Evolutionary conservation across 176 grass and related monocot species (phyloP).

Genomic region (Thinopyrum elongatum): DNA sequence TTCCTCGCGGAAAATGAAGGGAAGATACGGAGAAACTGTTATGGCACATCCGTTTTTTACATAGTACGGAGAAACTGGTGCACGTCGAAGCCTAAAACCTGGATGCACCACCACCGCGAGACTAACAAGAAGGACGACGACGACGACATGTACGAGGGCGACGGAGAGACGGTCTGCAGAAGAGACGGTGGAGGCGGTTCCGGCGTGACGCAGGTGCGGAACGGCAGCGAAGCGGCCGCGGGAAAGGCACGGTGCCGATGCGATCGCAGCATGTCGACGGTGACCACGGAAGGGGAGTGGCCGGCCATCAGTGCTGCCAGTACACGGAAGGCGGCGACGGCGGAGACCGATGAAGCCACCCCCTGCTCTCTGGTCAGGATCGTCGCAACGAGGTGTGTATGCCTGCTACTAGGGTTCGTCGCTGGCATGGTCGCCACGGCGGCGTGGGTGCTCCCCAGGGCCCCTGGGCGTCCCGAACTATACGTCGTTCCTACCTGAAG

Average conservation of each 20-base stretch:
- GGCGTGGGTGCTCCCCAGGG: neutral
- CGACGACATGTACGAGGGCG: neutral
- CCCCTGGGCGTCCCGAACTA: neutral
- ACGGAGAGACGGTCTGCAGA: neutral
- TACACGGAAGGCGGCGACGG: neutral
- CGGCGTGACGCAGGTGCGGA: conserved; percentile 16
- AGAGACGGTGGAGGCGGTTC: neutral
- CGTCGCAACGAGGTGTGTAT: neutral
- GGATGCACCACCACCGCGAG: neutral
- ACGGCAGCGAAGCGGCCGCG: neutral
- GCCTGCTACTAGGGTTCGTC: conserved; percentile 38
- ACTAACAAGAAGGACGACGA: neutral
- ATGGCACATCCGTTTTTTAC: neutral
- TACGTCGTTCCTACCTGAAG: conserved; percentile 35
- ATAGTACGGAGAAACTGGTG: no score
- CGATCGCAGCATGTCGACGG: neutral
- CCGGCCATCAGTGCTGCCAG: no score
- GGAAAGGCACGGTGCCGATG: neutral
- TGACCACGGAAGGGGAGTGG: no score
- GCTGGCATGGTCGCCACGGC: neutral
- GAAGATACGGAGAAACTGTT: no score
- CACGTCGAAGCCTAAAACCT: neutral
- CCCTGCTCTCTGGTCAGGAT: neutral
- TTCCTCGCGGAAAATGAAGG: no score
- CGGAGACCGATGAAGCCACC: neutral